Evolutionary conservation across 495 filamentous ascomycete species (phyloP).

Genomic region (Talaromyces wortmannii): DNA sequence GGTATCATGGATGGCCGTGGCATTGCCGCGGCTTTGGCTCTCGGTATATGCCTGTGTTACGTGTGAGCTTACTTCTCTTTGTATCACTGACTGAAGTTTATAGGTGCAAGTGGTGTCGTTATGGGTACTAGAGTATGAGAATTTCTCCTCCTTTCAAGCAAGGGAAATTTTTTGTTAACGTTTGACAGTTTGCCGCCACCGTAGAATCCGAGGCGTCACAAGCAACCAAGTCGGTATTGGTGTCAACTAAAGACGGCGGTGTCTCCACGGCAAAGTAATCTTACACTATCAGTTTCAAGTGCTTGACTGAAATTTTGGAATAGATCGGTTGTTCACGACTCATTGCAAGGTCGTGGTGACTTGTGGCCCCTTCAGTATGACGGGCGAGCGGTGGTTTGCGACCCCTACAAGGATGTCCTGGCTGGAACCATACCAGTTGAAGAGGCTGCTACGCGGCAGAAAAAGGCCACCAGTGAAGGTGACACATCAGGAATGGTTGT

Average conservation of each 20-base stretch:
- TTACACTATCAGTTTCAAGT: conserved; percentile 15
- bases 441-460: conserved; percentile 14
- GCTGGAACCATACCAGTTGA: conserved; percentile 10
- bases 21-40: conserved; percentile 49
- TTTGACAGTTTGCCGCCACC: conserved; percentile 14
- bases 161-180: not conserved
- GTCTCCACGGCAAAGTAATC: conserved; percentile 16
- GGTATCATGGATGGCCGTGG: conserved; percentile 57
- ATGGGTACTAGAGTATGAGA: conserved; percentile 53
- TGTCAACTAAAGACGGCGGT: conserved; percentile 14
- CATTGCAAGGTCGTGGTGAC: conserved; percentile 5
- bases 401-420: conserved; percentile 11
- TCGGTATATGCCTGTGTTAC: conserved; percentile 31
- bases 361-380: conserved; percentile 20
- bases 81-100: not conserved
- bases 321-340: not conserved
- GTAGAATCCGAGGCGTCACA: conserved; percentile 14
- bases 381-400: conserved; percentile 15
- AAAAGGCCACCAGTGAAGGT: conserved; percentile 13
- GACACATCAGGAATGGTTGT: conserved; percentile 11
- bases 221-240: conserved; percentile 13
- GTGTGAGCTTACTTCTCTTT: not conserved
- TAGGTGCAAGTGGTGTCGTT: conserved; percentile 49
- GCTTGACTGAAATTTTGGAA: not conserved
- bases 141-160: not conserved